Percentiles rank a stretch among this genome's conserved stretches.
These are phyloP conservation scores for Alternaria tenuissima DNA, from an alignment of 2,329 filamentous ascomycete species.

Conservation along the genomic window DNA sequence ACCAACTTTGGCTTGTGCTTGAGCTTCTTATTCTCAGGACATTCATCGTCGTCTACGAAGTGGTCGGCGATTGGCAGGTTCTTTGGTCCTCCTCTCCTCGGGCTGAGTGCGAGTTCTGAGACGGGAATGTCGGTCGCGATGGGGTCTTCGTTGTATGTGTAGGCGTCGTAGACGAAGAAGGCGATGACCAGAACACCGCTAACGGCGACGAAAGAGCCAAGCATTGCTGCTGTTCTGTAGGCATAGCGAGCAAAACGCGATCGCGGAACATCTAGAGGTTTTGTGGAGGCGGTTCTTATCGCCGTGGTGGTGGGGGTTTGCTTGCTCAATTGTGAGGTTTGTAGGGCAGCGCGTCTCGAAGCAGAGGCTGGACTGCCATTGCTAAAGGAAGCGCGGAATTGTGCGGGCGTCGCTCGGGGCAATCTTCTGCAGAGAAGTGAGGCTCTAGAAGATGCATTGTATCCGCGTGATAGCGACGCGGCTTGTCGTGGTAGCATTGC, in stretches of 20 bases:
- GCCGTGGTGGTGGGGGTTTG: constrained; percentile 21
- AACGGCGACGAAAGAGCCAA: constrained; percentile 79
- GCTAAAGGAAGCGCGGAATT: constrained; percentile 39
- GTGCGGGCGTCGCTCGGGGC: constrained; percentile 18
- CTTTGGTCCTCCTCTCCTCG: constrained; percentile 86
- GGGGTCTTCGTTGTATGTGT: constrained; percentile 80
- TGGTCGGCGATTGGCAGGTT: constrained; percentile 91
- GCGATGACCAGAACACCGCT: constrained; percentile 73
- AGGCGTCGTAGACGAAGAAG: constrained; percentile 94
- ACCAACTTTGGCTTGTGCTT: constrained; percentile 94
- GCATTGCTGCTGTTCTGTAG: constrained; percentile 73
- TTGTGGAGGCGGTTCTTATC: constrained; percentile 40
- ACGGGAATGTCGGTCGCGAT: constrained; percentile 77
- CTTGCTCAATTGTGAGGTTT: constrained; percentile 26
- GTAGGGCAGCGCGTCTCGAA: constrained; percentile 35
- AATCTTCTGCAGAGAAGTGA: constrained; percentile 23
- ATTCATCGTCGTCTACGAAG: constrained; percentile 88
- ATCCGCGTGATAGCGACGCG: constrained; percentile 39
- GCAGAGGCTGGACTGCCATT: constrained; percentile 30
- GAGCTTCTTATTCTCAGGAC: constrained; percentile 70
- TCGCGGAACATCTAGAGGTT: constrained; percentile 40
- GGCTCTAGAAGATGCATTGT: constrained; percentile 28
- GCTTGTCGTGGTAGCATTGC: constrained; percentile 44
- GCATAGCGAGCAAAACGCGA: constrained; percentile 60
- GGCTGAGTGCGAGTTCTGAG: constrained; percentile 82